Evolutionary conservation across 192 early-diverging fungal species (phyloP), one percentile per base, ranked within the genome.

Genomic region (Dissophora ornata): DNA sequence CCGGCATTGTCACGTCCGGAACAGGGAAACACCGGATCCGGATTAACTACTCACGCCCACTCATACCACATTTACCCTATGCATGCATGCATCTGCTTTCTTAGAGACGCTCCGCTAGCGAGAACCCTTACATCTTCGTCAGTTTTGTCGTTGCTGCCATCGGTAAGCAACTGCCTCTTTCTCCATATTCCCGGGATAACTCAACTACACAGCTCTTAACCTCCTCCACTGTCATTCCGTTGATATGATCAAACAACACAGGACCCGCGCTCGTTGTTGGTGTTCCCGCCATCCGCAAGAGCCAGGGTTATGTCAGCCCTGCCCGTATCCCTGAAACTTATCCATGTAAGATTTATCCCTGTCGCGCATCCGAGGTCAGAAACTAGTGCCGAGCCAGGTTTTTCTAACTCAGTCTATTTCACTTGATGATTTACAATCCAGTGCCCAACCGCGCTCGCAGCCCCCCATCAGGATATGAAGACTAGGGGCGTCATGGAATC

Each of bases 81-180:
- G n/a, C n/a, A n/a, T n/a, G n/a, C n/a, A n/a, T n/a, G n/a, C n/a
- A n/a, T n/a, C n/a, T 38, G 36, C 36, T 38, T 13, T 6, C 13
- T 13, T 75, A 75, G 71, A 75, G 42, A 66, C 62, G 57, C 32
- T 50, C 42, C 26, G 71, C 71, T 48, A 32, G 46, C 42, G 28
- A 60, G 18, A 75, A 60, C 56, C 71, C 71, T 41, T 75, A 75
- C 71, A 75, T 75, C 63, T 75, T 75, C 57, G 63, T 64, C 71
- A 75, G 71, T 34, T 75, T 75, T 30, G 71, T 75, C 28, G 32
- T 75, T 33, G 71, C 71, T 54, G 71, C 71, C 41, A 63, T 75
- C 36, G 71, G 71, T 75, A 75, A 61, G 63, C 36, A 13, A 38
- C 36, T 13, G 6, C 36, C 13, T 38, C 36, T 13, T 38, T 36